These are phyloP conservation scores for Penstemon barbatus DNA, from an alignment of 257 asterid species.

Conservation along the genomic window DNA sequence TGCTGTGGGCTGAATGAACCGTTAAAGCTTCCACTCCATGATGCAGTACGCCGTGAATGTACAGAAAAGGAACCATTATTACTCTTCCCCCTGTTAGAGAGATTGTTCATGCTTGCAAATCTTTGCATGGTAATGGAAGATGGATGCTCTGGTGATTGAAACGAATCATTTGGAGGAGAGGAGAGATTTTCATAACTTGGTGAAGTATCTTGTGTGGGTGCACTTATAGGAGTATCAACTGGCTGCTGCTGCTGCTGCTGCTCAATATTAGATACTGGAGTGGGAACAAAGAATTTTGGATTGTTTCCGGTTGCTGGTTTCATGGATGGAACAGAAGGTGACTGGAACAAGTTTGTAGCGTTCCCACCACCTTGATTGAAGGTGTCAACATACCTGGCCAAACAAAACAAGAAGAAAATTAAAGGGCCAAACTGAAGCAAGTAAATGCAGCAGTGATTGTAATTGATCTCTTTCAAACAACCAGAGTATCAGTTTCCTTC, in stretches of 20 bases:
- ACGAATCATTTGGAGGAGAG: conserved; percentile 36
- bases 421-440: background rate
- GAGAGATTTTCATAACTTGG: conserved; percentile 40
- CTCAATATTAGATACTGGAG: conserved; percentile 47
- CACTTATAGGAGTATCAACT: conserved; percentile 32
- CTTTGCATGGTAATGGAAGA: conserved; percentile 54
- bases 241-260: conserved; percentile 24
- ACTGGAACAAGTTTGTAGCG: conserved; percentile 55
- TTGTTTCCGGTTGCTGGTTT: conserved; percentile 55
- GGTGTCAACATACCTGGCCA: conserved; percentile 49
- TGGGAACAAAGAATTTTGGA: conserved; percentile 82
- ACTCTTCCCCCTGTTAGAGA: conserved; percentile 39
- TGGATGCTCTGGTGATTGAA: conserved; percentile 38
- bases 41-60: conserved; percentile 71
- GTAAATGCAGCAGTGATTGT: background rate
- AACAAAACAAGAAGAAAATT: conserved; percentile 20
- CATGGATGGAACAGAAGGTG: conserved; percentile 57
- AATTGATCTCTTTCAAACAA: background rate
- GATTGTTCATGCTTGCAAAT: conserved; percentile 70
- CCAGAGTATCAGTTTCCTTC: background rate
- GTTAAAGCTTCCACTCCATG: conserved; percentile 86
- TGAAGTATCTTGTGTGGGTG: conserved; percentile 33
- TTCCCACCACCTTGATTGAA: conserved; percentile 77
- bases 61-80: conserved; percentile 38
- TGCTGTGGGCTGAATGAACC: conserved; percentile 44